These are phyloP conservation scores for Blastosporella zonata DNA, from an alignment of 1,284 basidiomycete genomes.

Conservation along the genomic window DNA sequence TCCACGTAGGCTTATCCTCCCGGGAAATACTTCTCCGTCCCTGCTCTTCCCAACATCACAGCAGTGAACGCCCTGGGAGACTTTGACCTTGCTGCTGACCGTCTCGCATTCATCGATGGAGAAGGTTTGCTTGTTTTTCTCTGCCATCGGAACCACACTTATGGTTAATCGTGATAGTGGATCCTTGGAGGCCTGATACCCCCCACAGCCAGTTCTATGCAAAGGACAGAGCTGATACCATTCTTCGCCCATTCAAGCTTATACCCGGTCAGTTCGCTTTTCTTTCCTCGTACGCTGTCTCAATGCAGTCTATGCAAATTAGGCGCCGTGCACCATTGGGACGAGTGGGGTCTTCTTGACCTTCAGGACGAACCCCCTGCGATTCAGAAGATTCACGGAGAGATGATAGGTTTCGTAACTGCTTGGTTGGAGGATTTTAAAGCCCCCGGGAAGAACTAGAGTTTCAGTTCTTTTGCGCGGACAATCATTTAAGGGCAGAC, in stretches of 20 bases:
- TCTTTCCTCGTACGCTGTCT: slow-evolving; percentile 6
- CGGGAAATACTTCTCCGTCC: slow-evolving; percentile 74
- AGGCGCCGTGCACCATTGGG: slow-evolving; percentile 90
- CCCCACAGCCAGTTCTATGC: slow-evolving; percentile 81
- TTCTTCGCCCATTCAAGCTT: slow-evolving; percentile 79
- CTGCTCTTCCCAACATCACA: slow-evolving; percentile 71
- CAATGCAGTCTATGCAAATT: not conserved
- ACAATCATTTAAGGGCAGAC: too few species aligned
- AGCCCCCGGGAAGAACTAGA: slow-evolving; percentile 17
- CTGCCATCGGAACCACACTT: not conserved
- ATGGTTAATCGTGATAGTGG: slow-evolving; percentile 48
- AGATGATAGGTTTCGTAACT: slow-evolving; percentile 80
- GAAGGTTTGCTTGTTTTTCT: slow-evolving; percentile 46
- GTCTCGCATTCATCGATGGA: slow-evolving; percentile 85
- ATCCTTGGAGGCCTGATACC: slow-evolving; percentile 89
- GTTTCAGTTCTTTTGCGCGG: too few species aligned
- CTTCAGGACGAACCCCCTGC: slow-evolving; percentile 69
- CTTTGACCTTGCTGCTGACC: slow-evolving; percentile 71
- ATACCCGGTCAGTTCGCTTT: slow-evolving; percentile 65
- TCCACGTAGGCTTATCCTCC: slow-evolving; percentile 70
- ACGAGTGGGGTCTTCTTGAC: slow-evolving; percentile 79
- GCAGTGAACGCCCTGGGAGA: slow-evolving; percentile 79
- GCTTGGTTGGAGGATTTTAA: slow-evolving; percentile 79
- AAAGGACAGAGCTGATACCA: slow-evolving; percentile 64
- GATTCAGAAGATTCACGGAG: slow-evolving; percentile 78